Evolutionary conservation across 257 asterid species (phyloP).

Genomic region (Datura wrightii): DNA sequence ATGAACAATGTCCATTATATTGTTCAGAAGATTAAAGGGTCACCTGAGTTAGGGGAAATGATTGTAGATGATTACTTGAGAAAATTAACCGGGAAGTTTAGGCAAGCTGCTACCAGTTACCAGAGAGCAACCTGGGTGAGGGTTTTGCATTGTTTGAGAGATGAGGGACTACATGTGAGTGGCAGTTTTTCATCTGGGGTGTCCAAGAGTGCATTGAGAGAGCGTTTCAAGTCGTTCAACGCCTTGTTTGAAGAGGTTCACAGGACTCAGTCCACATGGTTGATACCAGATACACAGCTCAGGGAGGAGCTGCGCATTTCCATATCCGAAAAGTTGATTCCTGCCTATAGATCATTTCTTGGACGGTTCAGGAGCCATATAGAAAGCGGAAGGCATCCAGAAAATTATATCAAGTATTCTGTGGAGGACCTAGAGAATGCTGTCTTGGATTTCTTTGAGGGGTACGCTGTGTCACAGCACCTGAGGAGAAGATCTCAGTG

Average conservation of each 20-base stretch:
- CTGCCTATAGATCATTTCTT: constrained; percentile 57
- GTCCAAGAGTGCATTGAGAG: constrained; percentile 51
- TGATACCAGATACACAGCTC: constrained; percentile 59
- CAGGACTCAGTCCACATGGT: constrained; percentile 53
- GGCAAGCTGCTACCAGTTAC: constrained; percentile 48
- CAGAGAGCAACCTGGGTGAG: constrained; percentile 54
- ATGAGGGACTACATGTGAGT: constrained; percentile 50
- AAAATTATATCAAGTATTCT: constrained; percentile 51
- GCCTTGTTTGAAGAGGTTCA: constrained; percentile 58
- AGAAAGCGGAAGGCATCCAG: constrained; percentile 57
- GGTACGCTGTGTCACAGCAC: constrained; percentile 34
- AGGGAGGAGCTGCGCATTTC: constrained; percentile 53
- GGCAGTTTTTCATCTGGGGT: constrained; percentile 54
- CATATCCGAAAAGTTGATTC: constrained; percentile 48
- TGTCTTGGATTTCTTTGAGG: constrained; percentile 55
- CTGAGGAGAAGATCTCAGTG: constrained; percentile 72
- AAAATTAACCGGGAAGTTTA: constrained; percentile 42
- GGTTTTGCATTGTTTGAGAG: constrained; percentile 54
- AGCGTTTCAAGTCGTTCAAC: constrained; percentile 55
- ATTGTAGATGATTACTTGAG: constrained; percentile 52
- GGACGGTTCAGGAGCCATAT: constrained; percentile 57
- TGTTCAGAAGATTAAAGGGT: constrained; percentile 46
- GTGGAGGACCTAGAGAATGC: constrained; percentile 57
- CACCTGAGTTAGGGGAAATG: constrained; percentile 48
- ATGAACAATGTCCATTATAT: constrained; percentile 60